Conservation (phyloP, 1,284 basidiomycete species). For the Ceratobasidium sp. region DNA sequence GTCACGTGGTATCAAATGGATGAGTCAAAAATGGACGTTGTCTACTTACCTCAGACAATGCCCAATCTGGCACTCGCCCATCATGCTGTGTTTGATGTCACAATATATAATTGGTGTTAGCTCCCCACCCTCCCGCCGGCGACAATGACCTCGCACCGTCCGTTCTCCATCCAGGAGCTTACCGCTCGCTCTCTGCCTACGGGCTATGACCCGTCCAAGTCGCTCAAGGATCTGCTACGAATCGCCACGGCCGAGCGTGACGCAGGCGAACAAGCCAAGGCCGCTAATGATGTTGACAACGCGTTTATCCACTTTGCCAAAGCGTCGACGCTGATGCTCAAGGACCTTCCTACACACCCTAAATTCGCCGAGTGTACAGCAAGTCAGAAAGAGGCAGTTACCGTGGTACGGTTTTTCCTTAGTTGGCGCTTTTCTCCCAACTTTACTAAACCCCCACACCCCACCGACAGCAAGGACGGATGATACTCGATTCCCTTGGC, state of each 20-base stretch:
- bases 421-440: too few relatives aligned
- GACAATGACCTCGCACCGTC: constrained; percentile 38
- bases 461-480: constrained; percentile 52
- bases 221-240: constrained; percentile 54
- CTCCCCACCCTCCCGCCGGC: neutral
- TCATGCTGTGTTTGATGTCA: too few relatives aligned
- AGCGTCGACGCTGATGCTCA: constrained; percentile 73
- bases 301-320: constrained; percentile 72
- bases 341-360: constrained; percentile 69
- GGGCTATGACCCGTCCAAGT: constrained; percentile 49
- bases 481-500: constrained; percentile 50
- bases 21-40: too few relatives aligned
- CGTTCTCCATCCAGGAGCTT: constrained; percentile 49
- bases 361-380: constrained; percentile 58
- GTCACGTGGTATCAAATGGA: too few relatives aligned
- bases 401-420: constrained; percentile 57
- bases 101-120: too few relatives aligned
- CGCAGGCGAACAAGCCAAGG: constrained; percentile 60
- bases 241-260: constrained; percentile 57
- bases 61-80: too few relatives aligned
- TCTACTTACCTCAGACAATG: too few relatives aligned
- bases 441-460: too few relatives aligned
- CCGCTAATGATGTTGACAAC: constrained; percentile 65
- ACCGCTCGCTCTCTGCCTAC: constrained; percentile 45
- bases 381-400: constrained; percentile 59